Base-by-base conservation (phyloP, 2,329 filamentous ascomycete genomes). In the Fusarium albidum region DNA sequence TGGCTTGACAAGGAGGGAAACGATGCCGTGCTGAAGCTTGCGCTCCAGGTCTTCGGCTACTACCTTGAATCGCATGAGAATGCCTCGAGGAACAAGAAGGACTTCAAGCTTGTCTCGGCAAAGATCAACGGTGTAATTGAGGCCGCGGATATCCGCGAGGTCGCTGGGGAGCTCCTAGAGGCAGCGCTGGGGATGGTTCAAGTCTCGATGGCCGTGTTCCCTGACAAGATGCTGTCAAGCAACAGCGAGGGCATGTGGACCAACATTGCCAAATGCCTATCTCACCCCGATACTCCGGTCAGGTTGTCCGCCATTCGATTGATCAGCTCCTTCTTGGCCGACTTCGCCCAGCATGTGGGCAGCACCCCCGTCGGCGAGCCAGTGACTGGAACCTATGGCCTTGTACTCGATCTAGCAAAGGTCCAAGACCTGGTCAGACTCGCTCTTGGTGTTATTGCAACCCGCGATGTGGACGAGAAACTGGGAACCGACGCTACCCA, bases 1-100 rank as follows among this genome's bases (percentile, higher is more conserved):
- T 97, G 93, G 92, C 70, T 95, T 14, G 85, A 85, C 49, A 88
- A 93, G 65, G 84, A 86, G 8, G 86, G 89, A 9, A 93, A 96
- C 59, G 68, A 82, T 13, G 79, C 88, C 0, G 83, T 96, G 21
- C 80, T 87, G 42, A 85, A 86, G 53, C 83, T 94, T 17, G 90
- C 89, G 2, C 79, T 97, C 46, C 90, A 95, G 69, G 85, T 89
- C 26, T 96, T 93, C 76, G 83, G 86, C 2, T 85, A 95, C 43
- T 96, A 94, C 71, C 90, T 96, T 52, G 90, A 95, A 54, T 83
- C 83, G 0, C 82, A 82, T 28, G 84, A 85, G 31, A 77, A 82
- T 4, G 78, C 77, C 3, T 69, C 79, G 9, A 85, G 84, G 53
- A 86, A 86, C 53, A 81, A 83, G 53, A 89, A 88, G 65, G 89